Evolutionary conservation across 352 stramenopile genomes (phyloP).

Genomic region (Phytophthora ramorum): DNA sequence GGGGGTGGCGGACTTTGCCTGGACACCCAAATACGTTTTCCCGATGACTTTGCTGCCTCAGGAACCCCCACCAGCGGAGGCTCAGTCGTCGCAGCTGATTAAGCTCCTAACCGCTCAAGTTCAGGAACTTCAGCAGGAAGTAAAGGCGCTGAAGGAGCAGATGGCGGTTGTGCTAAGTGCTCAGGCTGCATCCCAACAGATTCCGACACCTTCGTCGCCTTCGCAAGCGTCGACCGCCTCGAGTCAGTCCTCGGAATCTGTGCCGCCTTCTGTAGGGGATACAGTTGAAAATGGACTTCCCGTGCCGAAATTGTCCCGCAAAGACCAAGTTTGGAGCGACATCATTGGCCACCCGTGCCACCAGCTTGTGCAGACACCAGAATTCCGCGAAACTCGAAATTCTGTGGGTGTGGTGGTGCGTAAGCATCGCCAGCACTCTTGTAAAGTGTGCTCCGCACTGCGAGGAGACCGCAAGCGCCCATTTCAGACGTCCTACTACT

Average conservation of each 20-base stretch:
- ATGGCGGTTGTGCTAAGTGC: constrained; percentile 27
- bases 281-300: neutral
- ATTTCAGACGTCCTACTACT: constrained; percentile 38
- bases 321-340: constrained; percentile 34
- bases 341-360: constrained; percentile 32
- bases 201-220: neutral
- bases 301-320: constrained; percentile 11
- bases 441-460: constrained; percentile 47
- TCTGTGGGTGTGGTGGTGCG: constrained; percentile 19
- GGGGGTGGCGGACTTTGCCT: constrained; percentile 23
- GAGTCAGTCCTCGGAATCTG: neutral
- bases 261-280: neutral
- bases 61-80: constrained; percentile 1
- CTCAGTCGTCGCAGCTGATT: constrained; percentile 17
- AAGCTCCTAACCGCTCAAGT: constrained; percentile 28
- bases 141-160: constrained; percentile 32
- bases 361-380: constrained; percentile 32
- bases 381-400: constrained; percentile 34
- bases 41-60: constrained; percentile 16
- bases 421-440: constrained; percentile 39
- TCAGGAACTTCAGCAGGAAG: constrained; percentile 37
- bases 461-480: constrained; percentile 30
- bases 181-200: constrained; percentile 2
- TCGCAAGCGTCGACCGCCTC: constrained; percentile 5
- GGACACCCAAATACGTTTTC: constrained; percentile 36